Base-by-base conservation (phyloP, 2,329 filamentous ascomycete genomes). In the Penicillium thymicola region DNA sequence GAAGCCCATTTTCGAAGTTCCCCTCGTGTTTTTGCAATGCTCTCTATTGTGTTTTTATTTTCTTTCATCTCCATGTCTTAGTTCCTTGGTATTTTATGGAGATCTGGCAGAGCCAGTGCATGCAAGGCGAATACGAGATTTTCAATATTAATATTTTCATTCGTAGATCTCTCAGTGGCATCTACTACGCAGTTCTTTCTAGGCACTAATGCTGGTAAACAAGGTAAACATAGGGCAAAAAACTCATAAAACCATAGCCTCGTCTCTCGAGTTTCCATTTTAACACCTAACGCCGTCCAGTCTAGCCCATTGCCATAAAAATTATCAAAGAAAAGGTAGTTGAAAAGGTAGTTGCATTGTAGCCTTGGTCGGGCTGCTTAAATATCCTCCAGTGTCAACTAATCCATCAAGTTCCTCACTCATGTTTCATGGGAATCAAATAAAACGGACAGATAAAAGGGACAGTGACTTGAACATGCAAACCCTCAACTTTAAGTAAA, bases 71-170 rank as follows among this genome's bases (percentile, higher is more conserved):
- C 44, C 36, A 48, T 54, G 47, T 47, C 48, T 62, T 46, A 58
- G 37, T 49, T 42, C 41, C 25, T 56, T 36, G 41, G 36, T 57
- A 37, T 59, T 34, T 52, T 60, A 52, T 59, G 48, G 49, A 50
- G 57, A 53, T 44, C 18, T 59, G 59, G 55, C 59, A 59, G 60
- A 58, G 61, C 62, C 59, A 55, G 53, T 48, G 50, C 55, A 48
- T 55, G 41, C 47, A 52, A 55, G 28, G 51, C 46, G 25, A 46
- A 36, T 42, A 21, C 50, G 10, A 18, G 30, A 50, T 27, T 32
- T 47, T 51, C 25, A 43, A 50, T 51, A 23, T n/a, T 43, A 36
- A 42, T 23, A 14, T 13, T 11, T 18, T 34, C 8, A n/a, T 16
- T 21, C 1, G 7, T 28, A 14, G 9, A 34, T 47, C 4, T 18